Evolutionary conservation across 768 basidiomycete genomes (phyloP).

Genomic region (Xerocomellus chrysenteron): DNA sequence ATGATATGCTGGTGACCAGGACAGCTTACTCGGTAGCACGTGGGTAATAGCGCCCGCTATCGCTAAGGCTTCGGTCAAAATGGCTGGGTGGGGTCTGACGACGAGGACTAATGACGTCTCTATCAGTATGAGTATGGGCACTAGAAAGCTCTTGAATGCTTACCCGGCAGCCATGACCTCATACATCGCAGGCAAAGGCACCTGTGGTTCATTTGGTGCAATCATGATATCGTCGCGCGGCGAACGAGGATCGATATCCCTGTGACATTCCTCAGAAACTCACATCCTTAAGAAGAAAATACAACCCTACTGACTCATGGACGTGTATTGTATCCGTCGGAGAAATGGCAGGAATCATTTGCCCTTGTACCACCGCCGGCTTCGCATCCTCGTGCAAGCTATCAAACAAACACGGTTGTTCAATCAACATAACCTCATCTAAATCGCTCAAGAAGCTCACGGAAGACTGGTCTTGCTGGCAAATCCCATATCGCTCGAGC

Average conservation of each 20-base stretch:
- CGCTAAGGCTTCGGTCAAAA: constrained; percentile 19
- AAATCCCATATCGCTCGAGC: constrained; percentile 24
- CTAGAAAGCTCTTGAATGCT: neutral
- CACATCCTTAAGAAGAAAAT: neutral
- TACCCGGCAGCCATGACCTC: constrained; percentile 31
- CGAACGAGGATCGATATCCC: constrained; percentile 30
- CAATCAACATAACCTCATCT: neutral
- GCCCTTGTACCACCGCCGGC: constrained; percentile 4
- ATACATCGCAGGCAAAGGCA: constrained; percentile 35
- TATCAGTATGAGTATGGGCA: neutral
- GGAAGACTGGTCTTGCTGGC: constrained; percentile 12
- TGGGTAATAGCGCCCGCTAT: constrained; percentile 9
- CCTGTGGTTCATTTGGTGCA: constrained; percentile 22
- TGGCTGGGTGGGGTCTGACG: constrained; percentile 17
- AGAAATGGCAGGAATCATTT: constrained; percentile 17
- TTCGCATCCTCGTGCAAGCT: constrained; percentile 28
- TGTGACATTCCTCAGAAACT: constrained; percentile 2
- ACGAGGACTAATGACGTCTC: constrained; percentile 8
- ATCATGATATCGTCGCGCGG: constrained; percentile 32
- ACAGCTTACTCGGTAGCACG: constrained; percentile 28
- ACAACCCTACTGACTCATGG: constrained; percentile 24
- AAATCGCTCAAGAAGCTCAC: constrained; percentile 15
- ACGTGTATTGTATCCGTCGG: constrained; percentile 31
- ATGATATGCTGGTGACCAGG: no score
- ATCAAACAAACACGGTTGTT: neutral